These are phyloP conservation scores for Forsythia suspensa DNA, from an alignment of 257 asterid genomes.

Conservation along the genomic window DNA sequence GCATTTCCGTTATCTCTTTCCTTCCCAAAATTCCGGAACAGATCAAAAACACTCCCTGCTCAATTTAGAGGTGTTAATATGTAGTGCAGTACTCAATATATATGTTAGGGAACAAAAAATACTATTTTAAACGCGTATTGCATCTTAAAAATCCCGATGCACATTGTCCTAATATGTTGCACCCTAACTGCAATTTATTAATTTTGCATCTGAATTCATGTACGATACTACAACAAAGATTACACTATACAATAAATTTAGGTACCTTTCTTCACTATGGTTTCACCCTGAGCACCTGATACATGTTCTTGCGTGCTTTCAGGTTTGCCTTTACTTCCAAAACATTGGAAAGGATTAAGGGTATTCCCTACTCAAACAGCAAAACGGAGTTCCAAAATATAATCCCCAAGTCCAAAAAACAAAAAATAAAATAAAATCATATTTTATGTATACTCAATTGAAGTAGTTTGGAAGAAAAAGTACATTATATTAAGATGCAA, in stretches of 20 bases:
- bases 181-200: no score
- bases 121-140: background rate
- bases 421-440: no score
- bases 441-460: no score
- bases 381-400: background rate
- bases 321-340: conserved; percentile 20
- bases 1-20: background rate
- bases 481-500: background rate
- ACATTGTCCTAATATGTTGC: background rate
- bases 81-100: background rate
- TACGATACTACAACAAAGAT: background rate
- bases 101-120: background rate
- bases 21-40: conserved; percentile 20
- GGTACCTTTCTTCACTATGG: conserved; percentile 19
- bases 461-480: no score
- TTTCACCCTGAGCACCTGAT: background rate
- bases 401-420: background rate
- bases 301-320: background rate
- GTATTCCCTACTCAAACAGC: conserved; percentile 35
- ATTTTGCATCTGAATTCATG: no score
- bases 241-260: background rate
- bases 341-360: conserved; percentile 40
- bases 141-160: background rate
- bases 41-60: conserved; percentile 28
- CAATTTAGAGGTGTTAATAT: background rate